Base-by-base conservation (phyloP, 2,329 filamentous ascomycete species). In the Xylaria sp. region DNA sequence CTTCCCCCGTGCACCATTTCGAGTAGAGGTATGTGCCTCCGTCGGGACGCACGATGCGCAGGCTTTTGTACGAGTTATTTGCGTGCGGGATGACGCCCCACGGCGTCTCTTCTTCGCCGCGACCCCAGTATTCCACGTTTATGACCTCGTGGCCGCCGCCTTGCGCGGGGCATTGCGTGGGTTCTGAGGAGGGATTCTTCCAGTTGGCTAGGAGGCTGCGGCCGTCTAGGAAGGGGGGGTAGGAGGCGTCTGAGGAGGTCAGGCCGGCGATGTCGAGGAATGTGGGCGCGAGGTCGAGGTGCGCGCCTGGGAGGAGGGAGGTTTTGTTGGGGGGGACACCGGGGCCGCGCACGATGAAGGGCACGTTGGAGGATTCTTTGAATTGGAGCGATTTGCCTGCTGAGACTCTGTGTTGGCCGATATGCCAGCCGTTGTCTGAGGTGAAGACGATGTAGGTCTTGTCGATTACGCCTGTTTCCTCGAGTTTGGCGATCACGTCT, bases 401-500 rank as follows among this genome's bases (percentile, higher is more conserved):
- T 1, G 62, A 40, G 0, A 70, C 48, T 9, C 69, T 61, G 25
- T 71, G 69, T 8, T 63, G 61, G 23, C 69, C 69, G 2, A 71
- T 63, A 16, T 71, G 69, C 60, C 59, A 71, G 13, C 67, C 69
- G 21, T 71, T 71, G 23, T 71, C 69, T 2, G 57, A 32, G 18
- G 69, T 70, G 25, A 63, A 71, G n/a, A 71, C 55, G 2, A 71
- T n/a, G 27, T 66, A 71, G 23, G 69, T 71, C 37, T 71, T 71
- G 32, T 71, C 29, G 18, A 70, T 42, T 10, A 70, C 48, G 3
- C 64, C 60, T 29, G 72, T 75, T 9, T 72, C 72, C n/a, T 78
- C 74, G 0, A 80, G 71, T 62, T 69, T 71, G 4, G 69, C 47
- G 0, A 81, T 55, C 1, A 80, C 74, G 58, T 80, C 78, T 35